Conservation (phyloP, 2,329 filamentous ascomycete species). For the Pseudogymnoascus sp. region DNA sequence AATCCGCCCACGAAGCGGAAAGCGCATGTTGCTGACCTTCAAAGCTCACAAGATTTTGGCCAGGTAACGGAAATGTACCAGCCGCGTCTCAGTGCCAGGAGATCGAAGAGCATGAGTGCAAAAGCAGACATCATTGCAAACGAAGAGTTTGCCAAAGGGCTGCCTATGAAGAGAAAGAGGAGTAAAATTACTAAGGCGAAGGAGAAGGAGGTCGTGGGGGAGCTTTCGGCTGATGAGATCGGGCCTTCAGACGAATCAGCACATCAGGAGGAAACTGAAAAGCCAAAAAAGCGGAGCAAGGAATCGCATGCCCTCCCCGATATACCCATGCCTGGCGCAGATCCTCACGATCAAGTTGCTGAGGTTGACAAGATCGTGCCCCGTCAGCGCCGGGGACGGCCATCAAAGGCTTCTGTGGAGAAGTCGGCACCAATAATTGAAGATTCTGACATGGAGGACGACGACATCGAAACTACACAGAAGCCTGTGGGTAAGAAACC, state of each 20-base stretch:
- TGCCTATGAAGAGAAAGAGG: background rate
- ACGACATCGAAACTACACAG: background rate
- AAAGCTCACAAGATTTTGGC: slow-evolving; percentile 8
- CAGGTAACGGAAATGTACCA: slow-evolving; percentile 11
- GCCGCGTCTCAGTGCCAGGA: slow-evolving; percentile 12
- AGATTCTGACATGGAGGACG: background rate
- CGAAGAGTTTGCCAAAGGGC: background rate
- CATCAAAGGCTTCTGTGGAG: background rate
- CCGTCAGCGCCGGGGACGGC: background rate
- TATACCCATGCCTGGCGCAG: background rate
- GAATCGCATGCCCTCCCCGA: background rate
- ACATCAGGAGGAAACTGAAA: background rate
- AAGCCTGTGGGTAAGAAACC: background rate
- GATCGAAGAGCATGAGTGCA: slow-evolving; percentile 12
- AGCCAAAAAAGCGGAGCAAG: background rate
- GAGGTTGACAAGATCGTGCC: background rate
- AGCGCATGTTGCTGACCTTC: background rate
- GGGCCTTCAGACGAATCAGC: background rate
- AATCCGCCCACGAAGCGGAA: background rate
- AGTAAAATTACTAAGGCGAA: background rate
- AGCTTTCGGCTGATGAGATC: background rate
- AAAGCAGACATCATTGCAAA: slow-evolving; percentile 5
- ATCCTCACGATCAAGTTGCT: background rate
- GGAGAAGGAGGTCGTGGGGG: background rate
- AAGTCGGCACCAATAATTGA: background rate